These are phyloP conservation scores for Candida sanyaensis DNA, from an alignment of 1,139 yeast genomes.

Conservation along the genomic window DNA sequence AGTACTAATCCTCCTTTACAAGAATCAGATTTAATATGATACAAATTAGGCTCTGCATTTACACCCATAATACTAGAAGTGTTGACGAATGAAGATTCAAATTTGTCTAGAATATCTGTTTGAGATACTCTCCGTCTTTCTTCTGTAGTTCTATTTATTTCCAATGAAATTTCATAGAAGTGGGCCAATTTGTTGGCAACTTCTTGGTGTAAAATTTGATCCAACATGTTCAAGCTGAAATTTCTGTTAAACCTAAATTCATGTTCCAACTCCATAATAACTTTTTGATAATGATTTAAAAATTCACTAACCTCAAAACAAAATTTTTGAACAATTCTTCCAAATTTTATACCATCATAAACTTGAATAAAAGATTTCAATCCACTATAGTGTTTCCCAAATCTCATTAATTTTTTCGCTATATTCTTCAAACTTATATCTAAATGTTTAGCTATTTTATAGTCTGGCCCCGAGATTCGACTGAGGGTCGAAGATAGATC, in stretches of 20 bases:
- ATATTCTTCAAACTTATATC: conserved; percentile 76
- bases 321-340: conserved; percentile 73
- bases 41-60: conserved; percentile 20
- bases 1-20: conserved; percentile 75
- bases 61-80: conserved; percentile 4
- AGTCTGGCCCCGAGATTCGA: conserved; percentile 70
- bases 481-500: conserved; percentile 40
- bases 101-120: conserved; percentile 8
- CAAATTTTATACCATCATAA: conserved; percentile 58
- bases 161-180: conserved; percentile 55
- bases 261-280: conserved; percentile 55
- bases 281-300: conserved; percentile 47
- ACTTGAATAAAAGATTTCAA: conserved; percentile 55
- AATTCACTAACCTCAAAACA: conserved; percentile 60
- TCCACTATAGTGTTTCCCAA: conserved; percentile 65
- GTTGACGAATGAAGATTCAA: conserved; percentile 49
- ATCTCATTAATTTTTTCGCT: conserved; percentile 59
- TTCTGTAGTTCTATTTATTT: conserved; percentile 44
- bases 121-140: conserved; percentile 11
- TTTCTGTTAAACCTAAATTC: conserved; percentile 47
- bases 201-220: conserved; percentile 32
- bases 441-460: conserved; percentile 66
- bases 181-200: conserved; percentile 43
- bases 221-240: conserved; percentile 37
- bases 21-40: conserved; percentile 35